Base-by-base conservation (phyloP, 2,329 filamentous ascomycete species). In the Fusarium phyllophilum region DNA sequence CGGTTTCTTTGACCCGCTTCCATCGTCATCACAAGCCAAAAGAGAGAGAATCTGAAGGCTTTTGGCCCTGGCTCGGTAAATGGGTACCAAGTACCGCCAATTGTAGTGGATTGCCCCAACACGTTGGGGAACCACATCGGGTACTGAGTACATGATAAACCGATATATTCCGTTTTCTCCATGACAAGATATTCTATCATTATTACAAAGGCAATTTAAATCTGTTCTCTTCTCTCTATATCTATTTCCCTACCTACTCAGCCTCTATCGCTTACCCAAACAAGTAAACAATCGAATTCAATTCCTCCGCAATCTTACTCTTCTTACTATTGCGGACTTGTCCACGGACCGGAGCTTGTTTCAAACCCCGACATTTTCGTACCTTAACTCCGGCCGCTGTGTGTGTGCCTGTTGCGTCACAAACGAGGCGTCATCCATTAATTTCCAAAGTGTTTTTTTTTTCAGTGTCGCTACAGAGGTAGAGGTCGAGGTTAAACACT, bases 91-190 rank as follows among this genome's bases (percentile, higher is more conserved):
- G 48, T 59, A 59, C 56, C 56, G 33, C 74, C 75, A 78, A 78
- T 78, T 78, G 73, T 46, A 67, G 75, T 62, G 68, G 66, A n/a
- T 54, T 71, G 45, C 69, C 71, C 55, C 74, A 78, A 73, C 77
- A 78, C 75, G 75, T 78, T 78, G 75, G 72, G 75, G 72, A 74
- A 65, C 31, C 18, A 51, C 46, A 52, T 52, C 42, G 41, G 54
- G 58, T 65, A 70, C 42, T 54, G n/a, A 59, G 61, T 68, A 69
- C 74, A 42, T 56, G 48, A 66, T 68, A 67, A 73, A 75, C 77
- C 77, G 77, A 78, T 60, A 75, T 78, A 78, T 78, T 70, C 75
- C 77, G 77, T 70, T 57, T 59, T 65, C 46, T 61, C 33, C 45
- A 46, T 24, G 31, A 33, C 39, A 44, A 56, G 22, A 33, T 33